Base-by-base conservation (phyloP, 139 green algal species). In the Coelastrella sp. region DNA sequence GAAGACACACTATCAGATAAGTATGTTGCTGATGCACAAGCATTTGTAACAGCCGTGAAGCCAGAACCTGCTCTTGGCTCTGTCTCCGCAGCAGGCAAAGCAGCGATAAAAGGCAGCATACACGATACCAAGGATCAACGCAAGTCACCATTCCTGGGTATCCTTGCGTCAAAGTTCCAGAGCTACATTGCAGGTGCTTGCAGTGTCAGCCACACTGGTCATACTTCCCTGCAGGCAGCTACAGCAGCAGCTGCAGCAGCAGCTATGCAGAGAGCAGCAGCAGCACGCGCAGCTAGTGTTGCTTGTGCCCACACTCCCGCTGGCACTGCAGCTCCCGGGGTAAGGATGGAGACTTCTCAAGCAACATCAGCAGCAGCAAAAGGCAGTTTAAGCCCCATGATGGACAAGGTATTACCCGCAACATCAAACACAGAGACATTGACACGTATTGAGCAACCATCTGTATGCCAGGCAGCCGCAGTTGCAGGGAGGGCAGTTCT, bases 171-270 rank as follows among this genome's bases (percentile, higher is more conserved):
- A n/a, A 21, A 21, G 19, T 64, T 64, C 3, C n/a, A 64, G 27
- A 64, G 53, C n/a, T n/a, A 32, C 53, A 64, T n/a, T 53, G 64
- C 64, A 25, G 64, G n/a, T 43, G 64, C n/a, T 73, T 5, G n/a
- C 21, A 27, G n/a, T 25, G 64, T 27, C 34, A 19, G 67, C 0
- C 17, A 37, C 32, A 40, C 5, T 5, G 11, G 0, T 9, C 32
- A 41, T 37, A 17, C 57, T 8, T 66, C 57, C 21, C 5, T 69
- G 30, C 62, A 69, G 4, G 62, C 62, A 41, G 62, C 62, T 40
- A 69, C 62, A 40, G 62, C 62, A 69, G 67, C 67, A 34, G 67
- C 67, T 35, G 67, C 67, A 19, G 67, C 67, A 35, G 37, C 27
- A 30, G 37, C 27, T 23, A 37, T 38, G 15, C 34, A 30, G 11